Evolutionary conservation across 257 asterid species (phyloP).

Genomic region (Catharanthus roseus): DNA sequence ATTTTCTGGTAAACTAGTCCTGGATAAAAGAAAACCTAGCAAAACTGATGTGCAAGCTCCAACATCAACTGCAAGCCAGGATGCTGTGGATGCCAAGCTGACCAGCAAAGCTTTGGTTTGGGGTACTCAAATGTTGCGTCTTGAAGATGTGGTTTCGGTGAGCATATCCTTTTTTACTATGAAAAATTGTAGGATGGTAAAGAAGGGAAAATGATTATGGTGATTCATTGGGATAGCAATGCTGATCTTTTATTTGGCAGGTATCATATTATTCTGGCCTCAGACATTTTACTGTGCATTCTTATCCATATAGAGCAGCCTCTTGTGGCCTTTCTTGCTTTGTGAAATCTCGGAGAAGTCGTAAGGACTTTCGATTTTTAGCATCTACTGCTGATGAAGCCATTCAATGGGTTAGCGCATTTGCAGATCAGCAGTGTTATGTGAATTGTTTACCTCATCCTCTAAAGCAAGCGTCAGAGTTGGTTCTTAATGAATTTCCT

Average conservation of each 20-base stretch:
- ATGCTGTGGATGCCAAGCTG: slow-evolving; percentile 75
- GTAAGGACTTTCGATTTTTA: slow-evolving; percentile 82
- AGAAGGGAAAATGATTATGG: neutral
- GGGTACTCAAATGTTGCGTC: slow-evolving; percentile 61
- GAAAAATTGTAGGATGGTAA: slow-evolving; percentile 3
- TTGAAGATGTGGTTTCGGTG: slow-evolving; percentile 86
- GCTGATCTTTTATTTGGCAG: slow-evolving; percentile 39
- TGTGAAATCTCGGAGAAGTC: slow-evolving; percentile 57
- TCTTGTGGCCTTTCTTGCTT: slow-evolving; percentile 52
- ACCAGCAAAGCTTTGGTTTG: slow-evolving; percentile 90
- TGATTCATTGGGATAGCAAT: neutral
- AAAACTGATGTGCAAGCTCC: slow-evolving; percentile 49
- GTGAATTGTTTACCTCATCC: slow-evolving; percentile 94
- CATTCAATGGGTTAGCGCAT: slow-evolving; percentile 88
- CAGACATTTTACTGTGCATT: slow-evolving; percentile 83
- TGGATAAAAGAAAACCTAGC: slow-evolving; percentile 47
- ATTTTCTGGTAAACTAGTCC: slow-evolving; percentile 63
- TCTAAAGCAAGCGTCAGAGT: slow-evolving; percentile 60
- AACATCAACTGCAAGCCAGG: slow-evolving; percentile 40
- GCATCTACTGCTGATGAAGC: slow-evolving; percentile 84
- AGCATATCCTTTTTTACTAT: slow-evolving; percentile 20
- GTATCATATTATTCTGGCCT: slow-evolving; percentile 84
- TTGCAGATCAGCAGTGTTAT: slow-evolving; percentile 97
- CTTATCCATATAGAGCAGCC: slow-evolving; percentile 67
- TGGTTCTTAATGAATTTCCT: slow-evolving; percentile 66